A percentile compares a stretch with the other conserved stretches of the same genome.
These are phyloP conservation scores for Sophora flavescens DNA, from an alignment of 306 rosid species.

Conservation along the genomic window DNA sequence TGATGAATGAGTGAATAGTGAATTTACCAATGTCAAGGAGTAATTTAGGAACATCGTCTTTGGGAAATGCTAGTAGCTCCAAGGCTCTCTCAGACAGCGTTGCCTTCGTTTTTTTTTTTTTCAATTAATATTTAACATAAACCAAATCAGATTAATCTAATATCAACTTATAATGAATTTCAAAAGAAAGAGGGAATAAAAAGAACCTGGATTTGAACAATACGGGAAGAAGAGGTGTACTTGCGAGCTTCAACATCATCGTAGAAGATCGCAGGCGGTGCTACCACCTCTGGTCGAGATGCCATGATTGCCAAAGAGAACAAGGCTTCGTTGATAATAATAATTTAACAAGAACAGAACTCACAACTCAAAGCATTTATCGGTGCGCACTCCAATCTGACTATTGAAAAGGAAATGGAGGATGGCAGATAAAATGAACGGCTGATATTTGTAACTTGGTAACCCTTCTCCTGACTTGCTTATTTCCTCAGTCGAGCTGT, in stretches of 20 bases:
- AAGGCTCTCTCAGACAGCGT: conserved; percentile 80
- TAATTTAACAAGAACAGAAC: no score
- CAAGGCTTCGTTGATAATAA: no score
- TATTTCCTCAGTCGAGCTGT: no score
- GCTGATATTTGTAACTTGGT: no score
- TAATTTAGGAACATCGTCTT: conserved; percentile 76
- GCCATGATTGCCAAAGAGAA: conserved; percentile 40
- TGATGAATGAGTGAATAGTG: background rate
- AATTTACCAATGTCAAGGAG: conserved; percentile 84
- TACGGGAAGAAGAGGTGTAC: conserved; percentile 91
- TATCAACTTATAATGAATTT: background rate
- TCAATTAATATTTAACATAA: background rate
- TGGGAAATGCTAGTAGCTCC: conserved; percentile 86
- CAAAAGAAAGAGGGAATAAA: background rate
- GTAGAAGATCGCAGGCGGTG: conserved; percentile 98
- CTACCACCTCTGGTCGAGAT: conserved; percentile 83
- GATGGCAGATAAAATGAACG: no score
- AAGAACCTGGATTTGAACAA: conserved; percentile 75
- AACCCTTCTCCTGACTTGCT: no score
- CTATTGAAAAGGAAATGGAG: no score
- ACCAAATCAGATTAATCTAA: background rate
- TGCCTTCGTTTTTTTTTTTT: conserved; percentile 29
- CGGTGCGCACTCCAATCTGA: no score
- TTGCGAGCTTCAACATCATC: conserved; percentile 84
- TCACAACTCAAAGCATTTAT: no score